phyloP scores from a whole-genome alignment of 176 grass and related monocot genomes.

The Poa pratensis region DNA sequence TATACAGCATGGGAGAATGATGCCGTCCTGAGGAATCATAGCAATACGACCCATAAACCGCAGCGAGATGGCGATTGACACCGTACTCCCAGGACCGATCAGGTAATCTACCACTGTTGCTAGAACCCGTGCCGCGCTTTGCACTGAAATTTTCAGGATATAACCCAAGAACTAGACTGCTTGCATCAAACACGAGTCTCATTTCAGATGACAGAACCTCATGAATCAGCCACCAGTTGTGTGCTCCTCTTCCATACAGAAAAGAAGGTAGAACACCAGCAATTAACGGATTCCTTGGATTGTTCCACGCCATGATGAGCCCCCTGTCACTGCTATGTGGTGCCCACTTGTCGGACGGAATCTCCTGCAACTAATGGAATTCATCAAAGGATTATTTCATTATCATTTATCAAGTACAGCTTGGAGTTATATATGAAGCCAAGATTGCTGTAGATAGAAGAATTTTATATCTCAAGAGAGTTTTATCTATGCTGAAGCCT shows the following conservation, averaged over 20 bases:
- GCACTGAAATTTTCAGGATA: slow-evolving; percentile 49
- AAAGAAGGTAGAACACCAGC: slow-evolving; percentile 79
- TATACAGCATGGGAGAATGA: slow-evolving; percentile 32
- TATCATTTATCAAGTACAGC: too few species aligned
- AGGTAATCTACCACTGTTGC: background rate
- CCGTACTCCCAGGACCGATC: slow-evolving; percentile 49
- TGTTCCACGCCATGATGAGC: slow-evolving; percentile 80
- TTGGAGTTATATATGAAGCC: background rate
- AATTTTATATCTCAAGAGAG: background rate
- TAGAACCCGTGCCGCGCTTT: background rate
- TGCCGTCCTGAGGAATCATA: slow-evolving; percentile 32
- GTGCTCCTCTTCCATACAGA: slow-evolving; percentile 60
- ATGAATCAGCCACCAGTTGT: slow-evolving; percentile 67
- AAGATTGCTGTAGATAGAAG: background rate
- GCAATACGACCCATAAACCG: slow-evolving; percentile 69
- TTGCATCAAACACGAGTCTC: slow-evolving; percentile 67
- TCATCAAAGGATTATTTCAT: too few species aligned
- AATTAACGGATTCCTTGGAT: slow-evolving; percentile 48
- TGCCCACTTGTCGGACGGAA: slow-evolving; percentile 39
- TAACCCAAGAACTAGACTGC: slow-evolving; percentile 53
- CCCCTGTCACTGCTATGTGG: slow-evolving; percentile 39
- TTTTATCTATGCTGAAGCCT: too few species aligned
- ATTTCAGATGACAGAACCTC: slow-evolving; percentile 79
- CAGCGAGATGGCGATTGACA: slow-evolving; percentile 66
- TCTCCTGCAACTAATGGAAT: slow-evolving; percentile 59